Base-by-base conservation (phyloP, 148 eudicot genomes). In the Arctostaphylos glauca region DNA sequence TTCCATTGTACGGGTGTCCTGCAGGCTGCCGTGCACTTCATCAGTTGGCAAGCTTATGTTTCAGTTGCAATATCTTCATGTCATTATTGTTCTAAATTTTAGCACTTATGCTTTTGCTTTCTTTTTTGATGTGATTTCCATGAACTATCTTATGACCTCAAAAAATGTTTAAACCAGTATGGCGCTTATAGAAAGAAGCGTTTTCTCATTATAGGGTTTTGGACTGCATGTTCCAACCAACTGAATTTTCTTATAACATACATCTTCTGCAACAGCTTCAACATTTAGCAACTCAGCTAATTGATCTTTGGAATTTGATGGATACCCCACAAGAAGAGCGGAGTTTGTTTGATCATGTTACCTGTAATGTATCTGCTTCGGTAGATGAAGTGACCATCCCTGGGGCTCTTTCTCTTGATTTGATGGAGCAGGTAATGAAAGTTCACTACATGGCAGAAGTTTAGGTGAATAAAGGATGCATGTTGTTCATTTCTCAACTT, bases 231-330 rank as follows among this genome's bases (percentile, higher is more conserved):
- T 52, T 60, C 81, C 71, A 44, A 47, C 56, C 1, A 62, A 12
- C 14, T 62, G 66, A 80, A 14, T 19, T 71, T 14, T 56, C 21
- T 77, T 54, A 56, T 47, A 68, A 77, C 13, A 38, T 46, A n/a
- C 21, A 13, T 9, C 18, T 68, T 44, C 64, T 21, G 75, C 55
- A 77, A 72, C 94, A 95, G 98, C 98, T 95, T 90, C 98, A 95
- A 95, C 96, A 92, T 84, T 87, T 94, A 82, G 98, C 98, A 2
- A 85, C 88, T 67, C 98, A 95, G 86, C 88, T 95, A 66, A 92
- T 87, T 80, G 98, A 95, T 86, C 94, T 95, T 73, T 95, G 98
- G 98, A 94, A 95, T 87, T 84, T 95, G 85, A 95, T 95, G 98
- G 98, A 95, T 83, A 84, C 98, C 8, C 90, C 95, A 14, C 85